A percentile compares a stretch with the other conserved stretches of the same genome.
phyloP scores from a whole-genome alignment of 257 asterid genomes.

The Ilex asprella region DNA sequence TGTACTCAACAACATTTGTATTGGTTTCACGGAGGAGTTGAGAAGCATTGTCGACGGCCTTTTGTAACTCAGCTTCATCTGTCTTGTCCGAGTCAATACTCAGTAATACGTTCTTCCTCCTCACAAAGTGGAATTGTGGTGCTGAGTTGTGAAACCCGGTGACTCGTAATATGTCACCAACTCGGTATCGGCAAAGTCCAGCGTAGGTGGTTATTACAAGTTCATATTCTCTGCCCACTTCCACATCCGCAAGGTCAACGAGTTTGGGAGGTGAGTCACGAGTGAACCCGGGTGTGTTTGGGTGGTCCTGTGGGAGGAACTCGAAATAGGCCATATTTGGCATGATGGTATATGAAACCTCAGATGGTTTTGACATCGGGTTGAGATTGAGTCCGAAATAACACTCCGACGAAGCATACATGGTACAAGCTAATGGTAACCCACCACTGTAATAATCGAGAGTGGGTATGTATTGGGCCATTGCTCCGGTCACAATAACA shows the following conservation, averaged over 20 bases:
- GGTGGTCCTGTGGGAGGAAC: conserved; percentile 59
- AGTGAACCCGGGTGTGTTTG: conserved; percentile 24
- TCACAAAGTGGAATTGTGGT: conserved; percentile 82
- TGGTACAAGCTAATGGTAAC: conserved; percentile 76
- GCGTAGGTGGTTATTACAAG: conserved; percentile 84
- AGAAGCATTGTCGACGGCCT: conserved; percentile 74
- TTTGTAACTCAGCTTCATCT: conserved; percentile 86
- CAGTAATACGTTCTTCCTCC: conserved; percentile 75
- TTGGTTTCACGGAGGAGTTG: conserved; percentile 30
- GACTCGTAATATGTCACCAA: conserved; percentile 92
- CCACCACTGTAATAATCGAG: conserved; percentile 85
- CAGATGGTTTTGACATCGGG: conserved; percentile 85
- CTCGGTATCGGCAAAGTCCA: conserved; percentile 74
- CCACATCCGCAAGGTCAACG: conserved; percentile 74
- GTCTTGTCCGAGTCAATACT: conserved; percentile 96
- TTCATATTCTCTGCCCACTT: conserved; percentile 86
- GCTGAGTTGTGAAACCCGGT: conserved; percentile 88
- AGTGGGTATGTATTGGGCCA: conserved; percentile 96
- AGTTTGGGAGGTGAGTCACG: conserved; percentile 39
- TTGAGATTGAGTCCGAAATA: conserved; percentile 86
- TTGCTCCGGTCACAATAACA: conserved; percentile 93
- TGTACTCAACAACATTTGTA: conserved; percentile 86
- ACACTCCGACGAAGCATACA: conserved; percentile 97
- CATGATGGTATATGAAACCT: conserved; percentile 89
- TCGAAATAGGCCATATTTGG: conserved; percentile 98